Evolutionary conservation across 2,329 filamentous ascomycete genomes (phyloP).

Genomic region (Trichoderma cornu-damae): DNA sequence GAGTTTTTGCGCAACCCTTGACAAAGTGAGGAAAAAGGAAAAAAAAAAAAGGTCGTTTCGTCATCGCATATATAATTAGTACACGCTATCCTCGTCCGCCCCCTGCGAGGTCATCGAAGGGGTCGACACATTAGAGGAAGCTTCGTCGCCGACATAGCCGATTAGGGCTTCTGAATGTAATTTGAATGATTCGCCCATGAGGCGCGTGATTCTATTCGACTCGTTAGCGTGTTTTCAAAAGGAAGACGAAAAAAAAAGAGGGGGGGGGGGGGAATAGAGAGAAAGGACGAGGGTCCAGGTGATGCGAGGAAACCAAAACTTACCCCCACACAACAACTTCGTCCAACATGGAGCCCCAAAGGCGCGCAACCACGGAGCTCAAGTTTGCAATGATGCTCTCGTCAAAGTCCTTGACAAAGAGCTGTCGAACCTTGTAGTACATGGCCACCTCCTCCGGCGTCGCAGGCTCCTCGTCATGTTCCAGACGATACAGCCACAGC

Average conservation of each 20-base stretch:
- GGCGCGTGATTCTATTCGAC: conserved; percentile 69
- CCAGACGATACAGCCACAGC: conserved; percentile 96
- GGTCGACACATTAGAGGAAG: conserved; percentile 63
- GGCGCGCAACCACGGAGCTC: conserved; percentile 88
- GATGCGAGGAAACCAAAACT: conserved; percentile 41
- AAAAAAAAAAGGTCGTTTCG: conserved; percentile 41
- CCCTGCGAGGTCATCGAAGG: conserved; percentile 69
- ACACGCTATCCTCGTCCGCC: conserved; percentile 66
- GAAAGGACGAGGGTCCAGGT: too few species aligned
- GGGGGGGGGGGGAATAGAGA: too few species aligned
- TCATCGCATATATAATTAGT: conserved; percentile 52
- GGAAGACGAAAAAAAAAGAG: too few species aligned
- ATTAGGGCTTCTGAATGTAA: conserved; percentile 91
- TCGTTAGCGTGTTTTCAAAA: conserved; percentile 21
- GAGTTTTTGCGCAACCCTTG: conserved; percentile 22
- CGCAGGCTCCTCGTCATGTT: conserved; percentile 93
- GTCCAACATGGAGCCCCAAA: conserved; percentile 98
- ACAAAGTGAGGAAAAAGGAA: conserved; percentile 22
- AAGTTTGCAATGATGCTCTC: conserved; percentile 76
- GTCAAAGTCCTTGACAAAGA: conserved; percentile 87
- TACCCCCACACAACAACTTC: conserved; percentile 99
- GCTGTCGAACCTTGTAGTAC: conserved; percentile 85
- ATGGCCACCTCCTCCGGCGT: conserved; percentile 78
- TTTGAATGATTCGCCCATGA: conserved; percentile 98
- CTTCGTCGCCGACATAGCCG: conserved; percentile 86